Evolutionary conservation across 1,139 yeast genomes (phyloP).

Genomic region (Debaryomyces nepalensis): DNA sequence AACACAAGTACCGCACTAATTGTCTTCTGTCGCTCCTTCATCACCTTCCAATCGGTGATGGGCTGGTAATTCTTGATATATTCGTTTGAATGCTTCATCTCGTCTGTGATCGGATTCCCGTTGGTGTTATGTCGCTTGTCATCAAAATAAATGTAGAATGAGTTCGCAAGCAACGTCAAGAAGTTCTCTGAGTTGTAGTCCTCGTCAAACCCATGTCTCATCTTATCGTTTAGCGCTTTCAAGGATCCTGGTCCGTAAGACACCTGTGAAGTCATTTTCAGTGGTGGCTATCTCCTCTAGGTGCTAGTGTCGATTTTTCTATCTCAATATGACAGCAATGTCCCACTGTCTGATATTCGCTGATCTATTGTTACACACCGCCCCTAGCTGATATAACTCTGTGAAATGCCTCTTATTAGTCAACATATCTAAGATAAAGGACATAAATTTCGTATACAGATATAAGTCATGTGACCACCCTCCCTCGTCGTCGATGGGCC

Average conservation of each 20-base stretch:
- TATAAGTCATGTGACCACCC: background rate
- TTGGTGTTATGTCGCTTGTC: slow-evolving; percentile 91
- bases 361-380: slow-evolving; percentile 1
- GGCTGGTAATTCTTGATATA: slow-evolving; percentile 64
- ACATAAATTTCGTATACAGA: background rate
- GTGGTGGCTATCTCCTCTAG: background rate
- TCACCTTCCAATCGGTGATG: slow-evolving; percentile 86
- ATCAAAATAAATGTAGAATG: slow-evolving; percentile 80
- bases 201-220: slow-evolving; percentile 83
- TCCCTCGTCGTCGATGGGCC: background rate
- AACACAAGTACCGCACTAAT: slow-evolving; percentile 92
- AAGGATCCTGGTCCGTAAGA: slow-evolving; percentile 40
- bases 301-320: background rate
- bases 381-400: slow-evolving; percentile 1
- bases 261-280: slow-evolving; percentile 19
- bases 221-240: slow-evolving; percentile 56
- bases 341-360: background rate
- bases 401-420: background rate
- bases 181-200: slow-evolving; percentile 68
- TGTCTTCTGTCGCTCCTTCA: slow-evolving; percentile 89
- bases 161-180: slow-evolving; percentile 65
- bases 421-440: slow-evolving; percentile 1
- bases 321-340: background rate
- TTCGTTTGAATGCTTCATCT: slow-evolving; percentile 48
- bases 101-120: slow-evolving; percentile 77